A percentile compares a stretch with the other conserved stretches of the same genome.
Evolutionary conservation across 2,329 filamentous ascomycete species (phyloP).

Genomic region (Penicillium sp.): DNA sequence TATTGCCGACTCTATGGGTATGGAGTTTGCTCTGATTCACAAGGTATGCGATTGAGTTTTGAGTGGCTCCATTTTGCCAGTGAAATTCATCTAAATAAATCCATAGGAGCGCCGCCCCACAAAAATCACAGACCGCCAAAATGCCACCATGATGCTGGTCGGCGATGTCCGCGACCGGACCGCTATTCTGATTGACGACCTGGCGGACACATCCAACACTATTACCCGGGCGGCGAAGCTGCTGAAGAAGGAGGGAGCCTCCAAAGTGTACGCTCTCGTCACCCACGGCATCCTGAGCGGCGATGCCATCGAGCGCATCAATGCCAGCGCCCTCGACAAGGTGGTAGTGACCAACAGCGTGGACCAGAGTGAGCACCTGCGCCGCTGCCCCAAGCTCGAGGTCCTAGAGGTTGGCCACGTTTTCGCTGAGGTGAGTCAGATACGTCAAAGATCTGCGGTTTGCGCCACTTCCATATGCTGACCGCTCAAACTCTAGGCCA

Average conservation of each 20-base stretch:
- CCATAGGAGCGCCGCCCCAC: slow-evolving; percentile 81
- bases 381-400: slow-evolving; percentile 81
- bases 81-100: slow-evolving; percentile 26
- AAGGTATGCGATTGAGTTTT: slow-evolving; percentile 64
- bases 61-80: too few relatives aligned
- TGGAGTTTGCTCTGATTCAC: slow-evolving; percentile 97
- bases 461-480: slow-evolving; percentile 20
- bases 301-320: slow-evolving; percentile 91
- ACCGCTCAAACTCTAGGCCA: slow-evolving; percentile 59
- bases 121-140: slow-evolving; percentile 78
- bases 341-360: slow-evolving; percentile 95
- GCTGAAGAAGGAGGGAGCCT: slow-evolving; percentile 91
- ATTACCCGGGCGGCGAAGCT: slow-evolving; percentile 95
- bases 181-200: slow-evolving; percentile 89
- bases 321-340: slow-evolving; percentile 88
- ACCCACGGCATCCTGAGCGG: slow-evolving; percentile 95
- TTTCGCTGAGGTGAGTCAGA: slow-evolving; percentile 73
- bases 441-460: neutral
- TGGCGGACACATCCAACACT: slow-evolving; percentile 95
- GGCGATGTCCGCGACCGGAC: slow-evolving; percentile 79
- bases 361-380: slow-evolving; percentile 79
- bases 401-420: slow-evolving; percentile 85
- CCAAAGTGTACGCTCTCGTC: slow-evolving; percentile 83
- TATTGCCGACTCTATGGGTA: slow-evolving; percentile 88
- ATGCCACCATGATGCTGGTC: slow-evolving; percentile 89